Evolutionary conservation across 140 eudicot genomes (phyloP), one percentile per base, ranked within the genome.

Genomic region (Artemisia princeps): DNA sequence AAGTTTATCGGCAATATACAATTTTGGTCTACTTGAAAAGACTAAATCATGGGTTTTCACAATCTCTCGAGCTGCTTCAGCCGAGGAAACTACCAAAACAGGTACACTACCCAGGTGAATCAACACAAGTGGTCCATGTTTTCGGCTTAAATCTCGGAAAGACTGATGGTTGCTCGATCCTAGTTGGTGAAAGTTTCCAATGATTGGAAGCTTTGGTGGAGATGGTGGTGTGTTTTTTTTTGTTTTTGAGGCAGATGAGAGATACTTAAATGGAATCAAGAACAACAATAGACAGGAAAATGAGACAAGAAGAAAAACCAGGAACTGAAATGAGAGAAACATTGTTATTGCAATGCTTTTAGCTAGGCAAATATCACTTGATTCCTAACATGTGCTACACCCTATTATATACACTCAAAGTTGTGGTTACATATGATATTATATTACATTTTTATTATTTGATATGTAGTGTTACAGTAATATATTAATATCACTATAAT

Each of bases 141-240:
- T 60, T 60, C 3, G 65, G 23, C 48, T 60, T 33, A 60, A 60
- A 46, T 46, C 24, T n/a, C 65, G 50, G 1, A 30, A 60, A 30
- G 65, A 60, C 10, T 8, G 65, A 33, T 30, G 65, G 8, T 22
- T 46, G 65, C 19, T 60, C 30, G 19, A 60, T 4, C 65, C 65
- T 60, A 60, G 6, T 60, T 60, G 65, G 48, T 60, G 65, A 14
- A 60, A 20, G 65, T 60, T 60, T 33, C 65, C 65, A 15, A 60
- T 30, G 26, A 60, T 33, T 14, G 65, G 65, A 28, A 60, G 65
- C 65, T 33, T 33, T 28, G 12, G 23, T 6, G 65, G 65, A 16
- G 65, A 60, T 28, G 65, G 65, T 60, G 11, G 49, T 26, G 23
- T 3, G 62, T 57, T 10, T 23, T 10, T 57, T 10, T 11, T 10